Evolutionary conservation across 768 basidiomycete genomes (phyloP), one percentile per base, ranked within the genome.

Genomic region (Lyophyllum shimeji): DNA sequence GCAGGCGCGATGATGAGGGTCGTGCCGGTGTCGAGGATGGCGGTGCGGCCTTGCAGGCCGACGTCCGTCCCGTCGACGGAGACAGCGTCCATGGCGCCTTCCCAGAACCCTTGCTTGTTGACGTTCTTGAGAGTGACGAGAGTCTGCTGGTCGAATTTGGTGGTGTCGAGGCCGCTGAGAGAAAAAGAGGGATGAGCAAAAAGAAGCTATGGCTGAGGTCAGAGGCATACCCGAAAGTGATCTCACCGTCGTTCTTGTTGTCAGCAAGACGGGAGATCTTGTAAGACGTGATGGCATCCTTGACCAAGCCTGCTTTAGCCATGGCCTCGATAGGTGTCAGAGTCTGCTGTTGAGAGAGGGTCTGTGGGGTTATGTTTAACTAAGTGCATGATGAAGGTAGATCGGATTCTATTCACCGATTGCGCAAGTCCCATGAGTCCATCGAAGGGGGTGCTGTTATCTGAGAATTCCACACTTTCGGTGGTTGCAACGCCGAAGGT

Each of bases 361-460:
- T 71, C 82, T 87, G 34, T 1, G 37, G 27, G 45, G 4, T 27
- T 29, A 15, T 20, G 11, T 9, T 59, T n/a, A 60, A 47, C 11
- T 15, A 52, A 24, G n/a, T 31, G 29, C 13, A 15, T 6, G 40
- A 34, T 50, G 29, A 37, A 39, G 25, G 9, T 15, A 20, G 13
- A 13, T 17, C 5, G 9, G 23, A 29, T 20, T 29, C 15, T 21
- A 74, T 81, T 51, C 58, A 85, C 86, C 48, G 86, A 87, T 72
- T 86, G 76, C 6, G 87, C 90, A 46, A 90, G 77, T 33, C 90
- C 90, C 84, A 91, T 87, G 34, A 93, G 69, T 15, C 90, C 89
- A 65, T 90, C 87, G 58, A 89, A 90, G 1, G 80, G 74, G 39
- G 76, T 75, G 1, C 57, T 50, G 60, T 76, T 58, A 34, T 65